Conservation (phyloP, 1,139 yeast species). For the Candida labiduridarum region DNA sequence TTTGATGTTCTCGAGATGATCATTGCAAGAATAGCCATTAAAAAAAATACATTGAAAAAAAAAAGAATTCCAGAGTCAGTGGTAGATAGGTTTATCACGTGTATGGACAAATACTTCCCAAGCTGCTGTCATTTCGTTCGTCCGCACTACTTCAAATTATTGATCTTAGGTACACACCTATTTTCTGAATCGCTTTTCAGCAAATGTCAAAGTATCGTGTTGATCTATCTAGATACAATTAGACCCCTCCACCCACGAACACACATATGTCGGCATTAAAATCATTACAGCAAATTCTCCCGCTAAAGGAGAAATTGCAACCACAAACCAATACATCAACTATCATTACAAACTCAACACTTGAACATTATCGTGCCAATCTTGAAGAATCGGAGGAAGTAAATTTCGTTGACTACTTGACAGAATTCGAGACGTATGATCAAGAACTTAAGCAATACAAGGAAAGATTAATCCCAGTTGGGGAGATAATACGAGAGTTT, state of each 20-base stretch:
- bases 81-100: neutral
- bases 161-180: too few relatives aligned
- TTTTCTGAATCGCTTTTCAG: too few relatives aligned
- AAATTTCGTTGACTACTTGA: conserved; percentile 9
- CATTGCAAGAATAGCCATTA: neutral
- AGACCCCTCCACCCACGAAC: too few relatives aligned
- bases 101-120: neutral
- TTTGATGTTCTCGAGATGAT: conserved; percentile 3
- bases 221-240: too few relatives aligned
- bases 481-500: conserved; percentile 50
- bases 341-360: conserved; percentile 5
- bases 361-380: conserved; percentile 13
- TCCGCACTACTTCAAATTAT: too few relatives aligned
- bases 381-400: conserved; percentile 9
- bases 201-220: too few relatives aligned
- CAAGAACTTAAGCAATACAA: conserved; percentile 40
- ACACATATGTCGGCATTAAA: conserved; percentile 11
- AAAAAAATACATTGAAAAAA: conserved; percentile 4
- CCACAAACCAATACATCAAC: neutral
- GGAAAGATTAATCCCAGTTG: conserved; percentile 37
- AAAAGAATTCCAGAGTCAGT: neutral
- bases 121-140: too few relatives aligned
- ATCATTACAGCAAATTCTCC: conserved; percentile 13
- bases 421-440: conserved; percentile 34
- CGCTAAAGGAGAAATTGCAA: conserved; percentile 6